These are phyloP conservation scores for Termitomyces sp. DNA, from an alignment of 768 basidiomycete genomes.

Conservation along the genomic window DNA sequence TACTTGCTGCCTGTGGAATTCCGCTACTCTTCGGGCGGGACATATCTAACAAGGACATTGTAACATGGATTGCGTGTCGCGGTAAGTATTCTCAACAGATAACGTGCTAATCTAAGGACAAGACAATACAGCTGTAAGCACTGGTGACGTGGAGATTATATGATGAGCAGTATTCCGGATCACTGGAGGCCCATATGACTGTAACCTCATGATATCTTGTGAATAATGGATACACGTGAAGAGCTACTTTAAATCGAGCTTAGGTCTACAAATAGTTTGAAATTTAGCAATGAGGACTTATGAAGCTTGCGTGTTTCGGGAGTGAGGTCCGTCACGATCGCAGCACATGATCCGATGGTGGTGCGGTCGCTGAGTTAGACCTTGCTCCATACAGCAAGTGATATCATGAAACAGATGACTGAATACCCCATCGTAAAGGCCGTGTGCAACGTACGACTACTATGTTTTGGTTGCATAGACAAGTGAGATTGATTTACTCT, in stretches of 20 bases:
- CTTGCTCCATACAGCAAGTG: not conserved
- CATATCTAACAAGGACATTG: constrained; percentile 28
- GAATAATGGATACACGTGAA: not conserved
- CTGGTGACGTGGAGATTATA: constrained; percentile 20
- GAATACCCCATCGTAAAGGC: not conserved
- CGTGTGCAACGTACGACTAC: not conserved
- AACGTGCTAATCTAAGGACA: constrained; percentile 1
- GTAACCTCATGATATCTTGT: not conserved
- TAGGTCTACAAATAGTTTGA: not conserved
- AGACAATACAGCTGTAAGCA: constrained; percentile 18
- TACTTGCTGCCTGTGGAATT: constrained; percentile 29
- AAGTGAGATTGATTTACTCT: too few relatives aligned
- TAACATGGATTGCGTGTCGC: constrained; percentile 23
- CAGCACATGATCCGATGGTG: not conserved
- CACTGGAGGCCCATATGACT: too few relatives aligned
- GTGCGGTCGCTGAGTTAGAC: not conserved
- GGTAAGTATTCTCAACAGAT: constrained; percentile 9
- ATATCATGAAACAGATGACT: constrained; percentile 8
- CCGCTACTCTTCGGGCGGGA: constrained; percentile 30
- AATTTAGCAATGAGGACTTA: not conserved
- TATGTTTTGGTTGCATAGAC: not conserved
- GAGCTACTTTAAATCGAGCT: not conserved
- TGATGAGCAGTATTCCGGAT: constrained; percentile 14
- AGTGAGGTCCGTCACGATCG: not conserved
- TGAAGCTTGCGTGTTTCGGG: not conserved